Base-by-base conservation (phyloP, 306 rosid species). In the Glycine soja region DNA sequence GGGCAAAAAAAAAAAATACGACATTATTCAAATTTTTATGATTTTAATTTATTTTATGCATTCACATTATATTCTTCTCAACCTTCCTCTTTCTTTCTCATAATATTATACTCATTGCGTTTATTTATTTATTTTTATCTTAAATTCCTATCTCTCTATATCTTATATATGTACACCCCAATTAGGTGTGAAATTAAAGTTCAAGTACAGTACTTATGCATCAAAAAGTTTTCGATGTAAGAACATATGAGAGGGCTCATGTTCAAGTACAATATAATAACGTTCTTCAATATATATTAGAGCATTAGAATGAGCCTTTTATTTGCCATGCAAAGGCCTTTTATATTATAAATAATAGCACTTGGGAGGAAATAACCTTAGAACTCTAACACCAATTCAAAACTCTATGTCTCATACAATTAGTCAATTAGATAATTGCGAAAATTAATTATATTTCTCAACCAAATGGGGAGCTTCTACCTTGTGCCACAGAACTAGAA, bases 391-490 rank as follows among this genome's bases (percentile, higher is more conserved):
- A 82, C 72, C 52, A 84, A 82, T 73, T 81, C 88, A 83, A 90
- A 90, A 90, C 87, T 90, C 69, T 63, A 63, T 8, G 3, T 63
- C 6, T 14, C 46, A 63, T 63, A 11, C 68, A 62, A 62, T 85
- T 88, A 78, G 83, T 84, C 15, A 76, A 88, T 86, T 84, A 74
- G 82, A 52, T 36, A 75, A 74, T 8, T 34, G 34, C 4, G 43
- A 4, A 38, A 38, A 38, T 4, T 38, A 38, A 38, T 38, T 38
- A 38, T 67, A 40, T 10, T 46, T 65, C 19, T 56, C 86, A 92
- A 56, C 94, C 96, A 87, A 90, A 80, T 65, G 92, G 89, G 62
- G 92, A 90, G 79, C 63, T 85, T 82, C 94, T 86, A 78, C 90
- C 97, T 88, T 87, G 92, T 80, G 86, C 78, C 77, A 88, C 19